Evolutionary conservation across 2,329 filamentous ascomycete species (phyloP).

Genomic region (Fusarium algeriense): DNA sequence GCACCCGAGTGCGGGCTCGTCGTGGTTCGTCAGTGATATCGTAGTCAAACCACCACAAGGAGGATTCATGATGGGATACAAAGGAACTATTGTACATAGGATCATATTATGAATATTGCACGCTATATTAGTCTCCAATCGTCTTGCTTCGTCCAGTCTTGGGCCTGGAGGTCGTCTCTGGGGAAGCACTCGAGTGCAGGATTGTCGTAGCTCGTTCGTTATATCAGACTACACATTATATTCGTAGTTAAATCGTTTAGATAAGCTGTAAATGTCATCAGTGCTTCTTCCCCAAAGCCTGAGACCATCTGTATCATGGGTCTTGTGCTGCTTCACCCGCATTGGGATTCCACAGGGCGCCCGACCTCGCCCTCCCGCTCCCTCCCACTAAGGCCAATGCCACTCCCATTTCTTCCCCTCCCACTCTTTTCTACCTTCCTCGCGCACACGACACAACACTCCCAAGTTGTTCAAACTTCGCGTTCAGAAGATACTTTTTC

Average conservation of each 20-base stretch:
- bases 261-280: too few relatives aligned
- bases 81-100: neutral
- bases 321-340: neutral
- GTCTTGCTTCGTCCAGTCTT: neutral
- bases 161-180: neutral
- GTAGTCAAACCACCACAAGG: too few relatives aligned
- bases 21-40: neutral
- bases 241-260: neutral
- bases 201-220: neutral
- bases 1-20: neutral
- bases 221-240: neutral
- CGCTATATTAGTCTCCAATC: rapidly evolving
- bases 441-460: neutral
- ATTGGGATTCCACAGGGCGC: neutral
- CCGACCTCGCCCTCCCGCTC: slow-evolving; percentile 1
- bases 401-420: slow-evolving; percentile 2
- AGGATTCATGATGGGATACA: neutral
- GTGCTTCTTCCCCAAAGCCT: neutral
- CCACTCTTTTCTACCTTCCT: neutral
- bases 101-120: rapidly evolving
- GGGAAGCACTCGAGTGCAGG: neutral
- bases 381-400: neutral
- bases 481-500: neutral
- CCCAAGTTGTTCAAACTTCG: neutral
- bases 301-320: too few relatives aligned